Conservation (phyloP, 2,329 filamentous ascomycete species). For the Penicillium sp. region DNA sequence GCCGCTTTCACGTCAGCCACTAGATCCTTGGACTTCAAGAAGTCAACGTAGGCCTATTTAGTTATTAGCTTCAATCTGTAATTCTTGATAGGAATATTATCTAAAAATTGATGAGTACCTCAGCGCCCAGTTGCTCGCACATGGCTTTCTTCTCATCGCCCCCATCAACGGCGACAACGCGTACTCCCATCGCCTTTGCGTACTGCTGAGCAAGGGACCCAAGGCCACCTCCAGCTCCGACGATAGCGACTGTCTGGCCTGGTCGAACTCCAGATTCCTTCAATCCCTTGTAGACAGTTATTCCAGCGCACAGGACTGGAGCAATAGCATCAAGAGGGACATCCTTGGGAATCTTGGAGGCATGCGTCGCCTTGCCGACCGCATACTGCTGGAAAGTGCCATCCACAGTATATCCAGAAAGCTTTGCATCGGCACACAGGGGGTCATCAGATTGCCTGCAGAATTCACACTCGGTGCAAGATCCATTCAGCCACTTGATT, state of each 20-base stretch:
- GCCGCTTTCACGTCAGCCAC: conserved; percentile 79
- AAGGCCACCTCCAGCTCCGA: conserved; percentile 84
- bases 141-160: conserved; percentile 80
- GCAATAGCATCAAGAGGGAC: conserved; percentile 77
- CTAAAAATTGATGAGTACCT: conserved; percentile 38
- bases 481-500: conserved; percentile 89
- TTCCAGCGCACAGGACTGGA: conserved; percentile 81
- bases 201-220: conserved; percentile 85
- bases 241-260: conserved; percentile 80
- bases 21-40: conserved; percentile 72
- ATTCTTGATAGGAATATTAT: not conserved
- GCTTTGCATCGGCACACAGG: conserved; percentile 73
- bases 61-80: not conserved
- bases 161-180: conserved; percentile 79
- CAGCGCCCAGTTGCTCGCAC: conserved; percentile 70
- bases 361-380: conserved; percentile 83
- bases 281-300: conserved; percentile 87
- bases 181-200: conserved; percentile 85
- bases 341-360: conserved; percentile 79
- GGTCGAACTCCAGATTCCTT: conserved; percentile 79
- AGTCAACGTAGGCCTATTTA: conserved; percentile 71
- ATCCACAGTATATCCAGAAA: conserved; percentile 91
- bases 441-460: conserved; percentile 80
- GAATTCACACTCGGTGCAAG: conserved; percentile 80
- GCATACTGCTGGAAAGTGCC: conserved; percentile 93